These are phyloP conservation scores for Chimonanthus salicifolius DNA, from an alignment of 164 flowering plant species.

Conservation along the genomic window DNA sequence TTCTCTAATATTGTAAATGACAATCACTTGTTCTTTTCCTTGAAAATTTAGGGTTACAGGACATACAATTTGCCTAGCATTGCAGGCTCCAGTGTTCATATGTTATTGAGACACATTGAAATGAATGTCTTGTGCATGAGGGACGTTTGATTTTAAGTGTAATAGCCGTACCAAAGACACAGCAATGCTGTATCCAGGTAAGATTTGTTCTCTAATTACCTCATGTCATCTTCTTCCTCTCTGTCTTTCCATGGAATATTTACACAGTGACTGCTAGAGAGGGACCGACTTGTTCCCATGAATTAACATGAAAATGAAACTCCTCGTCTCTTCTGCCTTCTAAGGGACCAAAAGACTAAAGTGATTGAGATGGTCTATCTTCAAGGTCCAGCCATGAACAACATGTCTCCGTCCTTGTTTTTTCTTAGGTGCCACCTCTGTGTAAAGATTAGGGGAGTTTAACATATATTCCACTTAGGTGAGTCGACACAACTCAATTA, in stretches of 20 bases:
- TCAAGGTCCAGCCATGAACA: background rate
- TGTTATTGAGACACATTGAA: background rate
- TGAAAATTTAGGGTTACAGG: no score
- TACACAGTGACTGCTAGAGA: background rate
- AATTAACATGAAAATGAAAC: background rate
- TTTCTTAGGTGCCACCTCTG: no score
- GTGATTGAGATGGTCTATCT: background rate
- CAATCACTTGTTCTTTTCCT: no score
- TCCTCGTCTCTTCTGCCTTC: background rate
- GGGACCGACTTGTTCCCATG: background rate
- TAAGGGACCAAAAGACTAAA: background rate
- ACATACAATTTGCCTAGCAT: no score
- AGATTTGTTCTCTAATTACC: background rate
- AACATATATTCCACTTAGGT: no score
- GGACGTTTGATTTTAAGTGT: background rate
- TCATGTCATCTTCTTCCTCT: background rate
- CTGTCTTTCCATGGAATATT: background rate
- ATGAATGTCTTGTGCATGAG: background rate
- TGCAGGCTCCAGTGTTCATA: no score
- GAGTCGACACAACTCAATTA: no score
- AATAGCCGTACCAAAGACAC: background rate
- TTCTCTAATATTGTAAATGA: no score
- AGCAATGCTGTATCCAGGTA: background rate
- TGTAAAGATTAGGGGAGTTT: no score
- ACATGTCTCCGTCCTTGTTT: background rate